phyloP scores from a whole-genome alignment of 371 early-diverging fungal genomes.

The Fennellomyces sp. region DNA sequence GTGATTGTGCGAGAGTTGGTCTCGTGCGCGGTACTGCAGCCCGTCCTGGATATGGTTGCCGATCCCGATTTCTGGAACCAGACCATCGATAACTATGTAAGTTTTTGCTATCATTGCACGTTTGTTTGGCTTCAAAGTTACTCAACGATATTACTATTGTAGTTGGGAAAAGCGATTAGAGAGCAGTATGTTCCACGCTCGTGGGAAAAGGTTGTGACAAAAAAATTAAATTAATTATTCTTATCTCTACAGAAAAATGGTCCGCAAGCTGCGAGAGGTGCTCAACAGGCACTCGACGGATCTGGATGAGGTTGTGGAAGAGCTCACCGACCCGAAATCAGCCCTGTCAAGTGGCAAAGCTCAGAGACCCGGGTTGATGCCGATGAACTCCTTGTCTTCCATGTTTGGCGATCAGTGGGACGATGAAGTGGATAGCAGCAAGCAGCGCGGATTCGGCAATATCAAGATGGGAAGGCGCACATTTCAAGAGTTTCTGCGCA shows the following conservation, averaged over 20 bases:
- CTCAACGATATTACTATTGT: no score
- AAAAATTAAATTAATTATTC: neutral
- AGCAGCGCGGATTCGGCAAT: slow-evolving; percentile 14
- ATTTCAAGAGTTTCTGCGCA: slow-evolving; percentile 77
- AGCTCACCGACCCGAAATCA: neutral
- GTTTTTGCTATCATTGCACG: no score
- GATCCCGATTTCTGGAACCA: slow-evolving; percentile 91
- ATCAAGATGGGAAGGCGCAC: slow-evolving; percentile 46
- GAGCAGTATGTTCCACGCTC: slow-evolving; percentile 53
- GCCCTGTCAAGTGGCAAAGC: neutral
- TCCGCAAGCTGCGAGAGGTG: slow-evolving; percentile 71
- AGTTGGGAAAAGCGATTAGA: slow-evolving; percentile 64
- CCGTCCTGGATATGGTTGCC: slow-evolving; percentile 68
- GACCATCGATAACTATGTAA: slow-evolving; percentile 66
- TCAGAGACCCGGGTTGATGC: slow-evolving; percentile 9
- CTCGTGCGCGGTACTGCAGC: slow-evolving; percentile 69
- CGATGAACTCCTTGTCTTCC: slow-evolving; percentile 23
- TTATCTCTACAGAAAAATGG: slow-evolving; percentile 62
- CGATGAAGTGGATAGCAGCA: slow-evolving; percentile 15
- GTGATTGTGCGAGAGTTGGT: slow-evolving; percentile 79
- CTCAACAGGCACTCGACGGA: slow-evolving; percentile 67
- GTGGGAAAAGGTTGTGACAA: neutral
- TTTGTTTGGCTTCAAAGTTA: no score
- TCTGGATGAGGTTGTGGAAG: slow-evolving; percentile 20
- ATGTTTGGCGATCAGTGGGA: slow-evolving; percentile 34